Percentiles rank a stretch among this genome's conserved stretches.
These are phyloP conservation scores for Saturnispora mendoncae DNA, from an alignment of 805 yeast species.

Conservation along the genomic window DNA sequence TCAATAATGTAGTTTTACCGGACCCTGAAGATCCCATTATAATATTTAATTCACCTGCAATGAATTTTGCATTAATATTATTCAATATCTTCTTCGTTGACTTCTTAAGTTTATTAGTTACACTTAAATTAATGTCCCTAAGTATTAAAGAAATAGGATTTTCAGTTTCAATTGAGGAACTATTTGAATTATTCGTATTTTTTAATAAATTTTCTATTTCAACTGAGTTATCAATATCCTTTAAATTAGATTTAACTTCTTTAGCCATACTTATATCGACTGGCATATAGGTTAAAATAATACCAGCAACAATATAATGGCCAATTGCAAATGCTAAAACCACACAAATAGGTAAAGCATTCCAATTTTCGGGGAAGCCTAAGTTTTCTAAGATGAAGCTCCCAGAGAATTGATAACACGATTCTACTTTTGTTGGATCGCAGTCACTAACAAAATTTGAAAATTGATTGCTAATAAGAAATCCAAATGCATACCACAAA, in stretches of 20 bases:
- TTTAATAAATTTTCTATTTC: slow-evolving; percentile 1
- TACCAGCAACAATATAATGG: slow-evolving; percentile 39
- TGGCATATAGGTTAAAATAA: slow-evolving; percentile 39
- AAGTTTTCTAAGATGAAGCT: slow-evolving; percentile 40
- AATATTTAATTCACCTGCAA: slow-evolving; percentile 52
- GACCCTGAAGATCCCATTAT: slow-evolving; percentile 80
- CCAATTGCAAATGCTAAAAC: slow-evolving; percentile 51
- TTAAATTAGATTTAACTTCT: slow-evolving; percentile 16
- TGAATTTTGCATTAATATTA: slow-evolving; percentile 42
- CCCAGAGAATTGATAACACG: slow-evolving; percentile 47
- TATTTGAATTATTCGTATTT: background rate
- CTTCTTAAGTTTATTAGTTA: slow-evolving; percentile 17
- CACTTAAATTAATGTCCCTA: slow-evolving; percentile 19
- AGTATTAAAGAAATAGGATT: slow-evolving; percentile 15
- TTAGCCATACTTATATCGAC: slow-evolving; percentile 46
- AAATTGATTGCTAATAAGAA: slow-evolving; percentile 55
- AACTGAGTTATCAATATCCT: slow-evolving; percentile 14
- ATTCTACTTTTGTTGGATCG: slow-evolving; percentile 28
- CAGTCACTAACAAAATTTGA: slow-evolving; percentile 55
- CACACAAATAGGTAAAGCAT: slow-evolving; percentile 52
- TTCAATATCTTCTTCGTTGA: slow-evolving; percentile 30
- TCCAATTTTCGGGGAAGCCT: slow-evolving; percentile 62
- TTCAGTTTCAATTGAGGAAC: background rate
- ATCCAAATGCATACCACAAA: slow-evolving; percentile 74
- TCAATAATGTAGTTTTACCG: slow-evolving; percentile 64